Evolutionary conservation across 768 basidiomycete genomes (phyloP), one percentile per base, ranked within the genome.

Genomic region (Lentinula guzmanii): DNA sequence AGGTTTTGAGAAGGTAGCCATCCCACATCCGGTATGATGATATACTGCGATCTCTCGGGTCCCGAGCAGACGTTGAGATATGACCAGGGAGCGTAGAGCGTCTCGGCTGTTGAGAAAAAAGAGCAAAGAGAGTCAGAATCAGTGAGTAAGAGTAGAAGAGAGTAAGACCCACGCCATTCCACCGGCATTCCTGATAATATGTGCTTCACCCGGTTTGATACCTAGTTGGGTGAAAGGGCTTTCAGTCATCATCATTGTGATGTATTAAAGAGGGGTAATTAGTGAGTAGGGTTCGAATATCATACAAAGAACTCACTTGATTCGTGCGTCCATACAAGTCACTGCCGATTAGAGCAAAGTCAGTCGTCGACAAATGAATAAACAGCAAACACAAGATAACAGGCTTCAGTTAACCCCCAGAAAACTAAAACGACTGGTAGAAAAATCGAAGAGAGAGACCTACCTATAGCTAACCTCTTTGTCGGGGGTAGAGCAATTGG

Each of bases 1-100:
- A 0, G 70, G 67, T 7, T 74, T 74, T 8, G 68, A 72, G 71
- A 82, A 79, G 5, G 75, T 78, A 55, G 79, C 67, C 82, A 84
- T 81, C 33, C 83, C 83, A 63, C 83, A 83, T 60, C 76, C 80
- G 5, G 79, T 82, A 69, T 85, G 83, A 66, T 83, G 81, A 68
- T 83, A 74, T 46, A 85, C 67, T 2, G 79, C 74, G 55, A 84
- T 77, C 64, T 83, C 77, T 42, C 70, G 69, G 5, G 80, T 82
- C 34, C 77, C 80, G 34, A 82, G 73, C 31, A 81, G 73, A 53
- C 80, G 78, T 68, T 84, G 81, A 34, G 81, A 79, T 63, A 85
- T 77, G 60, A 84, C 69, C 67, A 85, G 70, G 59, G 70, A 74
- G n/a, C 79, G 74, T 13, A 85, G 65, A 1, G 82, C 79, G 31